Base-by-base conservation (phyloP, 1,139 yeast genomes). In the Protomyces arabidopsidicola region DNA sequence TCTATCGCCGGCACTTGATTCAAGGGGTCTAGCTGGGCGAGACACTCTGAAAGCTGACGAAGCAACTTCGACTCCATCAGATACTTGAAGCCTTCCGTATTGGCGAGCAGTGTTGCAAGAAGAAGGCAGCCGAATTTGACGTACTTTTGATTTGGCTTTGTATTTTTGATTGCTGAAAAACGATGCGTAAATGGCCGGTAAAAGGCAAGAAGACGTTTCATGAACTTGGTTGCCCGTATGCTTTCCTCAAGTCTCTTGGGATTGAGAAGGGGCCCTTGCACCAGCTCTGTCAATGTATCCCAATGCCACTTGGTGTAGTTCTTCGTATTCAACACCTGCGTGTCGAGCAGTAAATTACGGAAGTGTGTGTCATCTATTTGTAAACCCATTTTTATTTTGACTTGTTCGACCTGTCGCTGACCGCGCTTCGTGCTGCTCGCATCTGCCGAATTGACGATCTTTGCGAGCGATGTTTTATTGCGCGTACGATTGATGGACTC, bases 131-230 rank as follows among this genome's bases (percentile, higher is more conserved):
- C 97, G 8, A 87, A 85, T 60, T 79, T 81, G 34, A 88, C 81
- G 68, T 86, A 88, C 67, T 80, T 78, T 55, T 80, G 78, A 68
- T 83, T 78, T 65, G 81, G 79, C 63, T 82, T 78, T 42, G 84
- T 78, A 65, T 79, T 77, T 52, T 79, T 79, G 36, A 84, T 79
- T 18, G 82, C 82, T 10, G 96, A 86, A 73, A 90, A 93, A 65
- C 97, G 77, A 71, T 86, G 85, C 73, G 93, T 90, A 75, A 91
- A 87, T 0, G 99, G 98, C 58, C 98, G 80, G 72, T 86, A 93
- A 72, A 93, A 95, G 2, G 96, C 88, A 71, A 91, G 75, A 38
- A 93, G 74, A 64, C 97, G 77, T 71, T 93, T 91, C 74, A 91
- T 80, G 70, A 93, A 90, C 71, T 90, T 91, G 0, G 98, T 87